Evolutionary conservation across 2,329 filamentous ascomycete species (phyloP), one percentile per base, ranked within the genome.

Genomic region (Cordyceps farinosa): DNA sequence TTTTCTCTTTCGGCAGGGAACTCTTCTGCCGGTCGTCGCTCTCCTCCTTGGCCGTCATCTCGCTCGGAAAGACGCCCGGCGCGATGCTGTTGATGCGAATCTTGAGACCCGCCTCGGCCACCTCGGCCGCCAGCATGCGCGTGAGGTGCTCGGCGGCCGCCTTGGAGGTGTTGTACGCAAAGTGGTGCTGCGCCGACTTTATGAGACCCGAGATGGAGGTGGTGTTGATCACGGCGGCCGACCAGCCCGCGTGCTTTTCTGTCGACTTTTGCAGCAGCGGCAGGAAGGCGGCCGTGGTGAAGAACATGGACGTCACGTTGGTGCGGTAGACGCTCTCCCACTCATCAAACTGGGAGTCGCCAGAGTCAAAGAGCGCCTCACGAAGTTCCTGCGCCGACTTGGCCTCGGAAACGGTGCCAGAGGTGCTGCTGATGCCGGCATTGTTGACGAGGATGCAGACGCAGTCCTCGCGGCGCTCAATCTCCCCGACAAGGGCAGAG

Each of bases 281-380:
- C 1, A 86, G 82, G 51, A 90, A 81, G 0, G 85, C 82, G 56
- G 87, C 81, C 0, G 87, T 87, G 56, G 84, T 80, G 67, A 88
- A 90, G 77, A 86, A 90, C 62, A 87, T 80, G 65, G 83, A 84
- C 38, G 90, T 85, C 11, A 93, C 90, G 67, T 96, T 92, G 27
- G 90, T 91, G 64, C 85, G 84, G 78, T 90, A 93, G 0, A 86
- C 85, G 47, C 83, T 76, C n/a, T 82, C 82, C 91, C 90, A 95
- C 69, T 89, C 85, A 40, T 90, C 85, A 63, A 90, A 80, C 0
- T 78, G 84, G 3, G 76, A 72, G 1, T 74, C 69, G 62, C 88
- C 81, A 48, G 83, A 80, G 57, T 92, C 84, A 77, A 92, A 95
- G 34, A 90, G 79, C 72, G 87, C 86, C 62, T 84, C 70, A 65